A percentile compares a stretch with the other conserved stretches of the same genome.
These are phyloP conservation scores for Kickxella alabastrina DNA, from an alignment of 192 early-diverging fungal genomes.

Conservation along the genomic window DNA sequence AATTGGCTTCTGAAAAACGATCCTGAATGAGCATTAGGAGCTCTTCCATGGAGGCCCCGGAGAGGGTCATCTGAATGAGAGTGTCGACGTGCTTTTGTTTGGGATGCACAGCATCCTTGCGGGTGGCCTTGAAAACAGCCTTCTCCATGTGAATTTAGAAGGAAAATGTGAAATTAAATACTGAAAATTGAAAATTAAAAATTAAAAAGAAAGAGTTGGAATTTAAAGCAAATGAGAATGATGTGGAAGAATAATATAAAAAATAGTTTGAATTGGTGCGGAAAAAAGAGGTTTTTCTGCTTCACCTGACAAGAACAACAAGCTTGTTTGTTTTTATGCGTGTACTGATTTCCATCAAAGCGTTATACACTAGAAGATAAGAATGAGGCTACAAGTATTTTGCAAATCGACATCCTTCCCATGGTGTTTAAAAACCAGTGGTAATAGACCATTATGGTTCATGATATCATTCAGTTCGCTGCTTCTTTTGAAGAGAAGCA, in stretches of 20 bases:
- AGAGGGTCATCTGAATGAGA: constrained; percentile 51
- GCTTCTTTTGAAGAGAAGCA: no score
- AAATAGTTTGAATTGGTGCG: no score
- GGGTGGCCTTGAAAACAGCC: constrained; percentile 54
- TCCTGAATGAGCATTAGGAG: constrained; percentile 51
- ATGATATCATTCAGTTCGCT: no score
- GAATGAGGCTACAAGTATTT: no score
- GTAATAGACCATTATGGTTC: no score
- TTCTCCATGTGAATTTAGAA: constrained; percentile 57
- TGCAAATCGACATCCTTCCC: no score
- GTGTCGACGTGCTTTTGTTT: constrained; percentile 56
- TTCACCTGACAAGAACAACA: no score
- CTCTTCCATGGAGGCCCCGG: constrained; percentile 47
- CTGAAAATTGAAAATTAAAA: not conserved
- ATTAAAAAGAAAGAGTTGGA: not conserved
- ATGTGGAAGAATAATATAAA: not conserved
- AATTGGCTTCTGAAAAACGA: constrained; percentile 52
- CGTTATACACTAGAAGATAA: no score
- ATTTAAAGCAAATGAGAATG: not conserved
- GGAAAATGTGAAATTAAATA: not conserved
- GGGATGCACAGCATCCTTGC: constrained; percentile 51
- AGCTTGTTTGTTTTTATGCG: no score
- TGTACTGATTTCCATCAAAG: no score
- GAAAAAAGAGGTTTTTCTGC: no score
- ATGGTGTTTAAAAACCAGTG: no score